Conservation (phyloP, 345 rosid species). For the Camelina laxa region DNA sequence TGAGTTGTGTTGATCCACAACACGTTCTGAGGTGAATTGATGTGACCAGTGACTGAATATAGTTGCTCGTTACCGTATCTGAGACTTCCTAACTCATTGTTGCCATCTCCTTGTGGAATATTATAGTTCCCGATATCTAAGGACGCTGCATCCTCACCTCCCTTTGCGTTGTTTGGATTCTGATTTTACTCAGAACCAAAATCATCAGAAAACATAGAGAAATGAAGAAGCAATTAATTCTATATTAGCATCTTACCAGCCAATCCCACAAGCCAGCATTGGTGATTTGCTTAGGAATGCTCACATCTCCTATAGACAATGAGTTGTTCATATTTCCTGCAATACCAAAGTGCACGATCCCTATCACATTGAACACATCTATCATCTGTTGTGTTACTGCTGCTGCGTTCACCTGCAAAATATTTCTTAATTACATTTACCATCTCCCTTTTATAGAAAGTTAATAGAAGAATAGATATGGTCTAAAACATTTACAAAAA, state of each 20-base stretch:
- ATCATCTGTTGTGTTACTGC: conserved; percentile 64
- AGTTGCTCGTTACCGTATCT: conserved; percentile 47
- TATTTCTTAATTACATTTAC: not conserved
- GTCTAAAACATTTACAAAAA: too few relatives aligned
- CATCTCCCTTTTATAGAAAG: not conserved
- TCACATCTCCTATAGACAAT: conserved; percentile 68
- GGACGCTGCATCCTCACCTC: conserved; percentile 29
- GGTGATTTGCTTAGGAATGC: conserved; percentile 53
- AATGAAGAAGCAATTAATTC: not conserved
- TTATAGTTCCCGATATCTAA: conserved; percentile 49
- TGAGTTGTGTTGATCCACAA: conserved; percentile 49
- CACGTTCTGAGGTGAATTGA: conserved; percentile 40
- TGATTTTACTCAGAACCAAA: conserved; percentile 17
- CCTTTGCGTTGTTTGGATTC: conserved; percentile 46
- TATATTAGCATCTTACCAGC: conserved; percentile 44
- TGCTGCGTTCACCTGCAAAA: conserved; percentile 59
- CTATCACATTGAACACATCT: conserved; percentile 48
- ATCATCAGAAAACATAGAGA: not conserved
- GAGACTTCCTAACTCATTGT: conserved; percentile 48
- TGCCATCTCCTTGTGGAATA: conserved; percentile 46
- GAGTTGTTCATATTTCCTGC: conserved; percentile 59
- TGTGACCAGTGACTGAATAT: conserved; percentile 41
- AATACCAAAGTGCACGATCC: conserved; percentile 60
- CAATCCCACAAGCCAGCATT: conserved; percentile 64
- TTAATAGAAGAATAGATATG: not conserved